phyloP scores from a whole-genome alignment of 176 grass and related monocot species.

The Oryza australiensis region DNA sequence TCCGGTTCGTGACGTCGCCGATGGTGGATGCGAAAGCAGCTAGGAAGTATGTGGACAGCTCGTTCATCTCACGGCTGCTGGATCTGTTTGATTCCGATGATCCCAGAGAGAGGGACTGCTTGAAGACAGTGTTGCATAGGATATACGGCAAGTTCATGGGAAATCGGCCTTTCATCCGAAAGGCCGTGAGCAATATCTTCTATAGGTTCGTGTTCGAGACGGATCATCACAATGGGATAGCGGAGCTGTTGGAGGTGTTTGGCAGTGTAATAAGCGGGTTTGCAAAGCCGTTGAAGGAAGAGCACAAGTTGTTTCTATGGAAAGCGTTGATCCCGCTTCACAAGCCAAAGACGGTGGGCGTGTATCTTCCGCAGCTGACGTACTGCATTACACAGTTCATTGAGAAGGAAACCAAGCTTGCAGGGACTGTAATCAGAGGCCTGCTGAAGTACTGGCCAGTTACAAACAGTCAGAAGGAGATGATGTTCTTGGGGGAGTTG shows the following conservation, averaged over 20 bases:
- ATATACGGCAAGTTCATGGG: constrained; percentile 93
- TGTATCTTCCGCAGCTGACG: constrained; percentile 78
- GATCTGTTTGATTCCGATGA: constrained; percentile 96
- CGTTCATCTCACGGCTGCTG: constrained; percentile 73
- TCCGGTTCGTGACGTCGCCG: constrained; percentile 80
- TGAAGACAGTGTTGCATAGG: constrained; percentile 78
- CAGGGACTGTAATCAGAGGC: constrained; percentile 74
- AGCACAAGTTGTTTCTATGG: constrained; percentile 85
- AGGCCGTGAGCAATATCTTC: constrained; percentile 87
- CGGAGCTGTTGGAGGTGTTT: constrained; percentile 85
- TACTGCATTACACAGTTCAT: constrained; percentile 93
- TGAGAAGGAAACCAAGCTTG: constrained; percentile 86
- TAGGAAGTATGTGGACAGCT: constrained; percentile 82
- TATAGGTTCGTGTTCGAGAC: constrained; percentile 80
- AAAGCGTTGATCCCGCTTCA: constrained; percentile 82
- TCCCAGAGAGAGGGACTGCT: constrained; percentile 84
- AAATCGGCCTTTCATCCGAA: constrained; percentile 77
- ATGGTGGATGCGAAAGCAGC: constrained; percentile 81
- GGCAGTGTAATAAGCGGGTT: constrained; percentile 88
- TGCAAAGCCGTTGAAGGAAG: constrained; percentile 89
- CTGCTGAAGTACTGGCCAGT: constrained; percentile 90
- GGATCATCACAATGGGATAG: constrained; percentile 80
- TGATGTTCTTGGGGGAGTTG: constrained; percentile 96
- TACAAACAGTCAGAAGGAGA: constrained; percentile 93
- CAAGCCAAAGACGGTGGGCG: constrained; percentile 72